Conservation (phyloP, 2,329 filamentous ascomycete genomes). For the Botryotinia narcissicola region DNA sequence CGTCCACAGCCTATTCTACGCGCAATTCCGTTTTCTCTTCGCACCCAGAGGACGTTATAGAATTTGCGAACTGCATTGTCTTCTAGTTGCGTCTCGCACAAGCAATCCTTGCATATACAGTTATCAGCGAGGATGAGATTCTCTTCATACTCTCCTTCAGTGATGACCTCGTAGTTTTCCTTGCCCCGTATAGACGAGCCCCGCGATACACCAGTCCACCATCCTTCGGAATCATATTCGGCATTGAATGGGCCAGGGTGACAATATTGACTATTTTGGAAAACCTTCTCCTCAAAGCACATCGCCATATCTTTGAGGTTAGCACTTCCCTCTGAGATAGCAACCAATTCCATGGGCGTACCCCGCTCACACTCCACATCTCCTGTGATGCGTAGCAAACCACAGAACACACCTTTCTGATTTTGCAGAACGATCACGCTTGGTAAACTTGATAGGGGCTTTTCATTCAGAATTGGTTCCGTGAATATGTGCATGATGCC, state of each 20-base stretch:
- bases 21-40: background rate
- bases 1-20: background rate
- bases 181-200: too few species aligned
- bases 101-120: accelerated
- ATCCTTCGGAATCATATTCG: background rate
- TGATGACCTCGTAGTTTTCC: background rate
- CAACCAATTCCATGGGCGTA: background rate
- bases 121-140: background rate
- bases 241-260: background rate
- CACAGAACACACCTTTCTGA: background rate
- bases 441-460: background rate
- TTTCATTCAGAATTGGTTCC: background rate
- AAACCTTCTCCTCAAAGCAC: background rate
- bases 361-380: background rate
- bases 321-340: background rate
- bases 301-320: background rate
- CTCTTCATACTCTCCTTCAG: background rate
- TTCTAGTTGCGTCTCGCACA: too few species aligned
- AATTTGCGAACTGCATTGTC: background rate
- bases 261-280: background rate
- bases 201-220: background rate
- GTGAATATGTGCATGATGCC: background rate
- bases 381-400: accelerated
- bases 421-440: background rate
- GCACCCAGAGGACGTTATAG: background rate